Evolutionary conservation across 2,329 filamentous ascomycete genomes (phyloP).

Genomic region (Aspergillus arachidicola): DNA sequence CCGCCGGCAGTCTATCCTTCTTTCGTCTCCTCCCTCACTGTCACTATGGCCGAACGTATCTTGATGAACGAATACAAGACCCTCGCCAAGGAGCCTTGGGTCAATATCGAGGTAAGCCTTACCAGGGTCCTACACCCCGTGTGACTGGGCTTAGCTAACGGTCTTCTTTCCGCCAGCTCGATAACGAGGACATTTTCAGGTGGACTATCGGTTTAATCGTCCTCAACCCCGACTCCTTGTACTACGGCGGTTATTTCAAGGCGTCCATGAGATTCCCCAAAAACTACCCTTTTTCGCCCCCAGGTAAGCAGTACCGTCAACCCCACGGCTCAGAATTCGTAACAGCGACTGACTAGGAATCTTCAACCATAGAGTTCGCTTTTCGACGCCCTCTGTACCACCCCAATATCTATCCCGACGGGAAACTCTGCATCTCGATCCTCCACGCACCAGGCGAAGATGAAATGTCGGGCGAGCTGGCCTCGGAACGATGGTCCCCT

Average conservation of each 20-base stretch:
- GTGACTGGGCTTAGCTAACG: not conserved
- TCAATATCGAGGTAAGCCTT: slow-evolving; percentile 74
- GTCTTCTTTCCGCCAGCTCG: slow-evolving; percentile 55
- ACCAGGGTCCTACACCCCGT: not conserved
- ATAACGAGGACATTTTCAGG: slow-evolving; percentile 79
- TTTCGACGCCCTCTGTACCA: slow-evolving; percentile 82
- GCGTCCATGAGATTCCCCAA: slow-evolving; percentile 83
- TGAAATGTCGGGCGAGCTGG: slow-evolving; percentile 84
- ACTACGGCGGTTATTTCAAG: slow-evolving; percentile 91
- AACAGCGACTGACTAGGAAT: not conserved
- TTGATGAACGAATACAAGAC: slow-evolving; percentile 86
- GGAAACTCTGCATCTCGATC: slow-evolving; percentile 93
- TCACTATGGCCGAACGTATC: slow-evolving; percentile 68
- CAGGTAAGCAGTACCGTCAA: slow-evolving; percentile 50
- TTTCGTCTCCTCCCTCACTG: not conserved
- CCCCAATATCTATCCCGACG: slow-evolving; percentile 91
- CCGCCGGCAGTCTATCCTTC: slow-evolving; percentile 2
- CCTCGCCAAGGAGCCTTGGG: slow-evolving; percentile 88
- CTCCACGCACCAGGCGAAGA: slow-evolving; percentile 91
- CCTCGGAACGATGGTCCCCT: slow-evolving; percentile 91
- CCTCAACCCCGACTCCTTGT: slow-evolving; percentile 86
- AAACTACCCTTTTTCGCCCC: slow-evolving; percentile 89
- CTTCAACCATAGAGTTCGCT: slow-evolving; percentile 65
- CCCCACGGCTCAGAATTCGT: not conserved
- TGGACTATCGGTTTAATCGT: slow-evolving; percentile 92